A percentile compares a stretch with the other conserved stretches of the same genome.
These are phyloP conservation scores for Chrysopogon serrulatus DNA, from an alignment of 176 grass and related monocot genomes.

Conservation along the genomic window DNA sequence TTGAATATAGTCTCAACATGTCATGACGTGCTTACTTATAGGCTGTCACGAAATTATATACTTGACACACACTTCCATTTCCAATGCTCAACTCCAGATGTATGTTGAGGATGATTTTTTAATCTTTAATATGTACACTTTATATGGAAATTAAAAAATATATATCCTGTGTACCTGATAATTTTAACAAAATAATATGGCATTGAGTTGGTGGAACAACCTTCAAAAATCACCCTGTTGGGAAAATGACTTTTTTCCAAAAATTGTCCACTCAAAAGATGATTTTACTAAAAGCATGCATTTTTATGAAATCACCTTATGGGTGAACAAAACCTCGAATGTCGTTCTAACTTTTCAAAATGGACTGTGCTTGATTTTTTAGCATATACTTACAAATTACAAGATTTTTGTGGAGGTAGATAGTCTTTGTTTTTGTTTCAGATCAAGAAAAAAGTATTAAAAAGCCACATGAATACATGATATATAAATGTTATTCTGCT, in stretches of 20 bases:
- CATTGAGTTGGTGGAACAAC: too few species aligned
- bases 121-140: background rate
- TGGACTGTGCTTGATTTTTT: background rate
- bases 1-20: background rate
- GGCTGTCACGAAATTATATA: constrained; percentile 13
- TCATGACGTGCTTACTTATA: background rate
- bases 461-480: too few species aligned
- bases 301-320: too few species aligned
- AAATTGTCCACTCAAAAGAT: background rate
- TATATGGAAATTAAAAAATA: background rate
- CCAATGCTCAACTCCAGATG: background rate
- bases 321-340: background rate
- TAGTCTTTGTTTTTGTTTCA: too few species aligned
- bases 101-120: background rate
- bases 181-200: too few species aligned
- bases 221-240: too few species aligned
- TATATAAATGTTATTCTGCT: too few species aligned
- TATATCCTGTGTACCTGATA: too few species aligned
- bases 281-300: background rate
- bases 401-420: too few species aligned
- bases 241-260: too few species aligned
- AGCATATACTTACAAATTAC: background rate
- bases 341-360: background rate
- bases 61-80: constrained; percentile 21
- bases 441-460: too few species aligned